phyloP scores from a whole-genome alignment of 2,329 filamentous ascomycete genomes.

The Ilyonectria robusta region DNA sequence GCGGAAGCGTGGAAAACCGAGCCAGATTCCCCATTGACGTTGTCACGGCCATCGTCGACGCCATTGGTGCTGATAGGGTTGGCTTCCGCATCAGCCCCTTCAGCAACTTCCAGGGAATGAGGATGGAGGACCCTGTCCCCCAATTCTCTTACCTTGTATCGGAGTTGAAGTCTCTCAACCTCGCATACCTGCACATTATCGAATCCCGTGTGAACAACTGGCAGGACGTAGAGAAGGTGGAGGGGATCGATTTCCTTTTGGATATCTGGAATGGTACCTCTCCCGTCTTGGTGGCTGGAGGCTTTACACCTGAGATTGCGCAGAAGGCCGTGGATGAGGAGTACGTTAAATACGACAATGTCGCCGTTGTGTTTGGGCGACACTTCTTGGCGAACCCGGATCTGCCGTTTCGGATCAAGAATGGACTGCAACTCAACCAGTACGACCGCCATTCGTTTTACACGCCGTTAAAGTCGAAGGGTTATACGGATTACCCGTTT shows the following conservation, averaged over 20 bases:
- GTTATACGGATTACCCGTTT: slow-evolving; percentile 17
- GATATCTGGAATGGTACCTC: background rate
- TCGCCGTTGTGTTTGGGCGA: background rate
- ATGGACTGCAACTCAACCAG: background rate
- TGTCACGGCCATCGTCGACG: slow-evolving; percentile 45
- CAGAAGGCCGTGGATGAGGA: background rate
- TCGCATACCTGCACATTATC: background rate
- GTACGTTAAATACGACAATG: slow-evolving; percentile 54
- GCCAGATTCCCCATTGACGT: slow-evolving; percentile 55
- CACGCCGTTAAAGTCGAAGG: background rate
- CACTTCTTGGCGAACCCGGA: slow-evolving; percentile 12
- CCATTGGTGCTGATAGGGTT: slow-evolving; percentile 63
- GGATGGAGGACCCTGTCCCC: slow-evolving; percentile 67
- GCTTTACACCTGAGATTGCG: background rate
- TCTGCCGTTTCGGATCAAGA: slow-evolving; percentile 7
- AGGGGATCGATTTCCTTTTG: background rate
- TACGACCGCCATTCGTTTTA: slow-evolving; percentile 18
- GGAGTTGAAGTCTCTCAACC: background rate
- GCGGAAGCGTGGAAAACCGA: slow-evolving; percentile 64
- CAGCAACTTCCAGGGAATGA: slow-evolving; percentile 72
- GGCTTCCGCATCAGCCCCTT: slow-evolving; percentile 72
- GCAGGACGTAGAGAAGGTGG: background rate
- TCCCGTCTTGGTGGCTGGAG: background rate
- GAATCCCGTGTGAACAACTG: background rate
- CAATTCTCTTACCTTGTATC: slow-evolving; percentile 71